phyloP scores from a whole-genome alignment of 2,329 filamentous ascomycete species.

The Aureobasidium lini region DNA sequence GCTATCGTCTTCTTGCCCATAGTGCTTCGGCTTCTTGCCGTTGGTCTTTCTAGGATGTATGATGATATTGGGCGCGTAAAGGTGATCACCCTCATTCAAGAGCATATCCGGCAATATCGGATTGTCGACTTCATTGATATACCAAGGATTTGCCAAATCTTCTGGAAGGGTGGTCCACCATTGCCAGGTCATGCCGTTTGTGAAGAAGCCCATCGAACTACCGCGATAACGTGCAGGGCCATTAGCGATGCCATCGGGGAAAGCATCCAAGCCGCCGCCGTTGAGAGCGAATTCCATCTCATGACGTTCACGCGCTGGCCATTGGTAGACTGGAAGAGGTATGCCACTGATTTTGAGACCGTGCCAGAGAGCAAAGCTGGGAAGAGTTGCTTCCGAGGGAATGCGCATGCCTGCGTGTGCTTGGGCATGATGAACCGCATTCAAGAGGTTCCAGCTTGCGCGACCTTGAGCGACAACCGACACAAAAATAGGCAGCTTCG shows the following conservation, averaged over 20 bases:
- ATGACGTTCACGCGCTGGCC: slow-evolving; percentile 19
- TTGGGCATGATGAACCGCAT: slow-evolving; percentile 30
- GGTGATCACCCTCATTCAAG: slow-evolving; percentile 23
- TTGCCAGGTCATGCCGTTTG: slow-evolving; percentile 18
- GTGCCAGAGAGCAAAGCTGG: slow-evolving; percentile 32
- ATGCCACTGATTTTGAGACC: slow-evolving; percentile 33
- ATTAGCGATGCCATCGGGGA: slow-evolving; percentile 15
- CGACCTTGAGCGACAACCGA: slow-evolving; percentile 33
- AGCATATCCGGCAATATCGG: slow-evolving; percentile 24
- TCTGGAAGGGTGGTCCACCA: slow-evolving; percentile 31
- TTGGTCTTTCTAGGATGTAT: slow-evolving; percentile 33
- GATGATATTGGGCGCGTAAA: slow-evolving; percentile 31
- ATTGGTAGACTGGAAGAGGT: slow-evolving; percentile 31
- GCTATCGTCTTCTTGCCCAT: neutral
- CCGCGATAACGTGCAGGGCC: slow-evolving; percentile 19
- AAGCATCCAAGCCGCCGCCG: slow-evolving; percentile 20
- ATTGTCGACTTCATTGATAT: slow-evolving; percentile 19
- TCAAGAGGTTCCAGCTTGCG: slow-evolving; percentile 26
- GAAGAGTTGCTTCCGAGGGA: slow-evolving; percentile 31
- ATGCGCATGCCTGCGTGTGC: slow-evolving; percentile 25
- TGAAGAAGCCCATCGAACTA: slow-evolving; percentile 24
- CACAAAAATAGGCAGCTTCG: slow-evolving; percentile 27
- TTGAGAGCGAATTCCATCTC: slow-evolving; percentile 26
- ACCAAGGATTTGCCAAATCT: slow-evolving; percentile 29
- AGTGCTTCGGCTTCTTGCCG: slow-evolving; percentile 2